phyloP scores from a whole-genome alignment of 768 basidiomycete species.

The Clavaria fumosa region DNA sequence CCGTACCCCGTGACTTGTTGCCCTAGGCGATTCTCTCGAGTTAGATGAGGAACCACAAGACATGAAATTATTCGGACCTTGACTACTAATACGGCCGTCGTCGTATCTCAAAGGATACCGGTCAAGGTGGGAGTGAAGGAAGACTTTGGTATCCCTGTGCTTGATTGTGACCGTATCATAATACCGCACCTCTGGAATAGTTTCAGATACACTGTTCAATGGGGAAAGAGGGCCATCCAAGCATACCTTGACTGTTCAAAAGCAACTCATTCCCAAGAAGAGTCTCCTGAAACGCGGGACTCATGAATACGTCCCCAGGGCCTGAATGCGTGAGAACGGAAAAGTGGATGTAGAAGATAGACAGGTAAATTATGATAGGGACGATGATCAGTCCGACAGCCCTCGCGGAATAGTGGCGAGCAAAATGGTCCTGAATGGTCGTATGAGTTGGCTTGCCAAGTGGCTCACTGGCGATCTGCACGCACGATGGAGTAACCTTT shows the following conservation, averaged over 20 bases:
- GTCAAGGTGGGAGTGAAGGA: slow-evolving; percentile 86
- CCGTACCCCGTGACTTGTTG: slow-evolving; percentile 95
- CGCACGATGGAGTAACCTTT: slow-evolving; percentile 69
- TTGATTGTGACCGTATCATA: slow-evolving; percentile 75
- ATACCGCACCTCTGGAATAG: slow-evolving; percentile 70
- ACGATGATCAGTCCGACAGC: slow-evolving; percentile 71
- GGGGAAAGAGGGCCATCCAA: neutral
- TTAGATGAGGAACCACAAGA: neutral
- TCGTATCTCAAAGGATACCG: slow-evolving; percentile 87
- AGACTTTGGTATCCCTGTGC: slow-evolving; percentile 89
- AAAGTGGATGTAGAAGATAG: slow-evolving; percentile 95
- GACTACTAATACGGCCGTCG: slow-evolving; percentile 88
- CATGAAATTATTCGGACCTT: slow-evolving; percentile 40
- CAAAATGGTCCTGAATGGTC: slow-evolving; percentile 63
- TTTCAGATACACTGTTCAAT: neutral
- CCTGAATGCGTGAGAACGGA: slow-evolving; percentile 77
- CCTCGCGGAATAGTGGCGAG: slow-evolving; percentile 77
- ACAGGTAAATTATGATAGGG: slow-evolving; percentile 84
- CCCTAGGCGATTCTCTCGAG: slow-evolving; percentile 27
- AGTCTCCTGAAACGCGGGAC: slow-evolving; percentile 95
- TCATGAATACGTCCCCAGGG: slow-evolving; percentile 93
- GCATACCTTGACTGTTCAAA: slow-evolving; percentile 74
- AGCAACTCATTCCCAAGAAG: slow-evolving; percentile 83
- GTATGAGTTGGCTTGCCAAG: slow-evolving; percentile 3
- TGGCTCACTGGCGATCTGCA: neutral